Conservation (phyloP, 2,329 filamentous ascomycete genomes). For the Pseudogymnoascus destructans region DNA sequence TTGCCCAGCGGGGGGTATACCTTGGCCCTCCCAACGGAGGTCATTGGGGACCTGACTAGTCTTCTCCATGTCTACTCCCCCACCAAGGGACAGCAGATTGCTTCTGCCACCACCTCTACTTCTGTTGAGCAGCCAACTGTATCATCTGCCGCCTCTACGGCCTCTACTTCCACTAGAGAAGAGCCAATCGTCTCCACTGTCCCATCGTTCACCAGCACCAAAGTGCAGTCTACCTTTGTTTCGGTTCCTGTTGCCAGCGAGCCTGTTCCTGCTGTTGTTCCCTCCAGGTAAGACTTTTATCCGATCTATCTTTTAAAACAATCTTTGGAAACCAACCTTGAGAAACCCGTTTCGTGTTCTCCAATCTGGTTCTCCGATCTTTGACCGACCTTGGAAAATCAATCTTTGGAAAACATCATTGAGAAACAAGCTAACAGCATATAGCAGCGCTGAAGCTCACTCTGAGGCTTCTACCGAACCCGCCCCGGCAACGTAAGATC, state of each 20-base stretch:
- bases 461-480: background rate
- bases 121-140: background rate
- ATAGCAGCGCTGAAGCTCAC: background rate
- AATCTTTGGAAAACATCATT: background rate
- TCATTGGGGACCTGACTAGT: background rate
- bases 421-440: background rate
- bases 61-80: background rate
- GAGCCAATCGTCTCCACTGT: background rate
- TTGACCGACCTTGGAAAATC: background rate
- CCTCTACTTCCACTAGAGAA: background rate
- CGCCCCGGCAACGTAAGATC: background rate
- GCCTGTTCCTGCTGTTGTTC: background rate
- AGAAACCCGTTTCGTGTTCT: background rate
- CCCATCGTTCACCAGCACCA: background rate
- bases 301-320: background rate
- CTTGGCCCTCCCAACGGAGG: background rate
- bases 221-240: background rate
- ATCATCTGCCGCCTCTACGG: background rate
- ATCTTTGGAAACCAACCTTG: background rate
- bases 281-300: background rate
- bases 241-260: background rate
- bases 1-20: background rate
- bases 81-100: background rate
- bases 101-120: background rate
- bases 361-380: background rate